Evolutionary conservation across 441 rosid genomes (phyloP).

Genomic region (Corymbia calophylla): DNA sequence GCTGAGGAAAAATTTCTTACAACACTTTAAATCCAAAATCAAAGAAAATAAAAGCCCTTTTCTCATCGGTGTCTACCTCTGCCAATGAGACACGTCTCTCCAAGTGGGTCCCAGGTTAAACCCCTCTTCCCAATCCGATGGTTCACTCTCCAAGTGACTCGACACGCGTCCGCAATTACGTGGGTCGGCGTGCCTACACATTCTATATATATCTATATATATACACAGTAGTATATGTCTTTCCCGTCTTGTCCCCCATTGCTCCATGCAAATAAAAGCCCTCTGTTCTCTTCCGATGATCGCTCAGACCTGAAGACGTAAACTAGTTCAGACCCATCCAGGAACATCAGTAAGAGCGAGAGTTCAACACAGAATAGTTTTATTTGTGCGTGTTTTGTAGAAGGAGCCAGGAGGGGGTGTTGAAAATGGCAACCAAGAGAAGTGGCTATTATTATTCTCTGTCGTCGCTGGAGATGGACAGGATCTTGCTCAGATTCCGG

Average conservation of each 20-base stretch:
- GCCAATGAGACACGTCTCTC: not conserved
- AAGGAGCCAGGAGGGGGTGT: slow-evolving; percentile 6
- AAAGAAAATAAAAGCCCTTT: not conserved
- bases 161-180: slow-evolving; percentile 31
- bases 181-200: not conserved
- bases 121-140: not conserved
- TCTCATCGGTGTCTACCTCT: not conserved
- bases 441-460: not conserved
- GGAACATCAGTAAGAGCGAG: not conserved
- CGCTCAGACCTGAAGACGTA: not conserved
- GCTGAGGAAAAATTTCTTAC: too few species aligned
- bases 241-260: not conserved
- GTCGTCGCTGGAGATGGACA: slow-evolving; percentile 40
- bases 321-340: not conserved
- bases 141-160: not conserved
- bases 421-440: slow-evolving; percentile 7
- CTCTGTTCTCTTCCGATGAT: not conserved
- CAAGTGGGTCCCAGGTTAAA: not conserved
- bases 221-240: not conserved
- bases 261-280: slow-evolving; percentile 6
- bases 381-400: not conserved
- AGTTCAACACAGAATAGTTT: not conserved
- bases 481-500: slow-evolving; percentile 63
- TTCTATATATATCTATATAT: slow-evolving; percentile 14
- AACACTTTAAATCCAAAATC: not conserved